These are phyloP conservation scores for Phialemonium atrogriseum DNA, from an alignment of 2,329 filamentous ascomycete genomes.

Conservation along the genomic window DNA sequence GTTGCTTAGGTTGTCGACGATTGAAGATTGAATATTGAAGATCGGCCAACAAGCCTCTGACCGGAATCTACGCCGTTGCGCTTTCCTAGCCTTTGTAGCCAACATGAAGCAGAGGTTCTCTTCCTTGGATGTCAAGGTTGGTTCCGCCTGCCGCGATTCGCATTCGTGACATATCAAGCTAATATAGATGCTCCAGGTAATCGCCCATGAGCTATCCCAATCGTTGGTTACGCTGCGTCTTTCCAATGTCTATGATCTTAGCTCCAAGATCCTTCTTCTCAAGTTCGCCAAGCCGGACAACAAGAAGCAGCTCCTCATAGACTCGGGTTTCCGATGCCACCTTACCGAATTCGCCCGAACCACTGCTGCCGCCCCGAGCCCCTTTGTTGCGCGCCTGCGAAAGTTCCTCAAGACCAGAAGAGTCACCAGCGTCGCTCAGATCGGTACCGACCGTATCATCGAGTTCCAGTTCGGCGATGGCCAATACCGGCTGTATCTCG, in stretches of 20 bases:
- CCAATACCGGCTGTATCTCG: conserved; percentile 75
- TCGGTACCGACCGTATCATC: conserved; percentile 89
- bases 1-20: no score
- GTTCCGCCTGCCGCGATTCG: not conserved
- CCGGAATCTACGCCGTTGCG: no score
- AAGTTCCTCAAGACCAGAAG: conserved; percentile 83
- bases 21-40: no score
- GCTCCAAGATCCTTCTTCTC: conserved; percentile 87
- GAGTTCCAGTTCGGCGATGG: conserved; percentile 92
- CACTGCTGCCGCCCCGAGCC: conserved; percentile 74
- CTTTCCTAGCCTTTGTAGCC: no score
- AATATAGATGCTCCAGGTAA: conserved; percentile 51
- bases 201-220: conserved; percentile 82
- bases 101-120: conserved; percentile 74
- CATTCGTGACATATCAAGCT: conserved; percentile 7
- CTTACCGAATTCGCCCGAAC: conserved; percentile 84
- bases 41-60: no score
- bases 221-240: conserved; percentile 71
- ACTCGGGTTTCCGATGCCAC: conserved; percentile 93
- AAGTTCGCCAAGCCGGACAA: conserved; percentile 88
- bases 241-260: conserved; percentile 92
- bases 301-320: conserved; percentile 84
- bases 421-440: conserved; percentile 71
- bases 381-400: conserved; percentile 76
- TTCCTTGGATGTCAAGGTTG: conserved; percentile 67